A percentile compares a stretch with the other conserved stretches of the same genome.
phyloP scores from a whole-genome alignment of 2,329 filamentous ascomycete genomes.

The Botrytis porri region DNA sequence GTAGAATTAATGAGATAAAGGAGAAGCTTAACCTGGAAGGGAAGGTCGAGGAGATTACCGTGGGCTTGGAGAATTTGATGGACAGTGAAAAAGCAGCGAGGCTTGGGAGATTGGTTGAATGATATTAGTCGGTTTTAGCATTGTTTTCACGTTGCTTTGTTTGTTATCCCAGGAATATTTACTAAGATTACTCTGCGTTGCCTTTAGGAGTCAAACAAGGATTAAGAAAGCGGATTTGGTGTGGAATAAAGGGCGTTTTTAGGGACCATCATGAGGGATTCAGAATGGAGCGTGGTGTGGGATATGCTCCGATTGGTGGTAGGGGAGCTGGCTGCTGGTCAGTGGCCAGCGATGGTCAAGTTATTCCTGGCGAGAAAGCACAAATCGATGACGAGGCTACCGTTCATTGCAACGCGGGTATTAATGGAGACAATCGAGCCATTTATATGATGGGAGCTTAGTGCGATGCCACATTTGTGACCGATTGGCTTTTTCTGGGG shows the following conservation, averaged over 20 bases:
- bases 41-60: neutral
- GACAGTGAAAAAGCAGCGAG: neutral
- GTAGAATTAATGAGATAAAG: neutral
- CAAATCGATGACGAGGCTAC: neutral
- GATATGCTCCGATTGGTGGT: neutral
- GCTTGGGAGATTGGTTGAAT: neutral
- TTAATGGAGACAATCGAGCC: neutral
- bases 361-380: neutral
- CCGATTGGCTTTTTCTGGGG: too few relatives aligned
- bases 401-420: neutral
- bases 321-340: neutral
- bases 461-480: neutral
- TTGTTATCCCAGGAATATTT: neutral
- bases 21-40: neutral
- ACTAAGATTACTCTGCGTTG: slow-evolving; percentile 2
- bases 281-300: slow-evolving; percentile 2
- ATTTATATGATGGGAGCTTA: slow-evolving; percentile 10
- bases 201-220: slow-evolving; percentile 8
- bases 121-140: neutral
- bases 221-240: neutral
- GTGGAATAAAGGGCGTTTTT: slow-evolving; percentile 3
- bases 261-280: slow-evolving; percentile 4
- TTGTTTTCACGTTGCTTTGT: neutral
- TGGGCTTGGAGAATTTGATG: neutral
- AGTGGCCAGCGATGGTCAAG: neutral